Evolutionary conservation across 2,329 filamentous ascomycete genomes (phyloP), one percentile per base, ranked within the genome.

Genomic region (Epichloe gansuensis): DNA sequence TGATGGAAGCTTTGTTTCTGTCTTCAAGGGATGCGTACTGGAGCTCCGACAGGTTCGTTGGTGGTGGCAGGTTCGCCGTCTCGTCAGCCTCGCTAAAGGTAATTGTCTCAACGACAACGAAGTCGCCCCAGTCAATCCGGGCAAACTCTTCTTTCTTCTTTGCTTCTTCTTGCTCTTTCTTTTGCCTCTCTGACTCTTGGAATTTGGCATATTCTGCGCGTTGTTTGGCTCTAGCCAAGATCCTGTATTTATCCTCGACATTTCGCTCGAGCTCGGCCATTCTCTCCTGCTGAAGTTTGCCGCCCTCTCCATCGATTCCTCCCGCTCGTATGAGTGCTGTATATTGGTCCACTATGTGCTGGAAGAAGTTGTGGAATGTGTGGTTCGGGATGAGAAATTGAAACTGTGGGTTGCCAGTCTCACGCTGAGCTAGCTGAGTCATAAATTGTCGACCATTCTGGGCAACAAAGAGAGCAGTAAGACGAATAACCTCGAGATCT

Each of bases 61-160:
- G 93, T 1, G 91, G 86, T 35, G 91, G 91, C 11, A 98, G 82
- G 57, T 93, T 85, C 39, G 83, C 82, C 57, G 87, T 80, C 59
- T 96, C 91, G 66, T 98, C 93, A 41, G 81, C 80, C 60, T 95
- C 91, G 54, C 82, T 90, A 68, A 98, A 98, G 15, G 89, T 76
- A 51, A 98, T 91, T 0, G 91, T 96, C 69, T 96, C 93, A 45
- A 96, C 90, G 21, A 98, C 86, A 37, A 91, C 85, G 62, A 98
- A 98, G 65, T 97, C 91, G 64, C 95, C 88, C 93, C 93, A 98
- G 68, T 98, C 93, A 57, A 98, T 93, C 61, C 93, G 86, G 1
- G 86, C 86, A 67, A 93, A 83, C 51, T 81, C 75, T 23, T 77
- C 72, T 62, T 84, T 83, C 67, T 95, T 88, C 62, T 89, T 82